Evolutionary conservation across 768 basidiomycete genomes (phyloP), one percentile per base, ranked within the genome.

Genomic region (Serendipita indica): DNA sequence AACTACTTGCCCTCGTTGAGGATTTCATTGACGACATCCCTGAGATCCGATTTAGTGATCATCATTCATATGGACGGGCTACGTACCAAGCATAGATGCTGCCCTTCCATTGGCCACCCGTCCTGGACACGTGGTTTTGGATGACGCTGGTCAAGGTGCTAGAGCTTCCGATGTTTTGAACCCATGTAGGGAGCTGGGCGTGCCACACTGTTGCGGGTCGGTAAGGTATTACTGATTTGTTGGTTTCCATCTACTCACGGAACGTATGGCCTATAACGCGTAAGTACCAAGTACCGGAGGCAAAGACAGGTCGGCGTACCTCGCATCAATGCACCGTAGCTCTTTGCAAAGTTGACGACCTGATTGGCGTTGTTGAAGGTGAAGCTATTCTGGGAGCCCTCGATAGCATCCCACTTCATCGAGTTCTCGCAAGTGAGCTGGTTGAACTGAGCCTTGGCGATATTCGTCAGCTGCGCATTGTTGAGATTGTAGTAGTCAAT

Each of bases 1-100:
- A 10, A 37, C 10, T n/a, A n/a, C 35, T 10, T 10, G n/a, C 35
- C 73, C 60, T 78, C 77, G 67, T 77, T 77, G 64, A 79, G 71
- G 58, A 75, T 75, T 66, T 78, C 77, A 62, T 66, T 68, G 43
- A 66, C 58, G 41, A 65, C 60, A 39, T 65, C 61, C 57, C 46
- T 39, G n/a, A n/a, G n/a, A n/a, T n/a, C n/a, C n/a, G 3, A 16
- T 18, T 43, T n/a, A 43, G 41, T 6, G 27, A 43, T 25, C 18
- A 6, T 18, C 27, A 6, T 7, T 7, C 5, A 43, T 18, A 25
- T n/a, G 27, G 18, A n/a, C 41, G 7, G 5, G 7, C 5, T 25
- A 43, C n/a, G n/a, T n/a, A n/a, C 35, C 35, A 37, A n/a, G 10
- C 35, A n/a, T 37, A 37, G 13, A 60, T 41, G 39, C 60, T 60